These are phyloP conservation scores for Chrysanthemum makinoi DNA, from an alignment of 129 eudicot species.

Conservation along the genomic window DNA sequence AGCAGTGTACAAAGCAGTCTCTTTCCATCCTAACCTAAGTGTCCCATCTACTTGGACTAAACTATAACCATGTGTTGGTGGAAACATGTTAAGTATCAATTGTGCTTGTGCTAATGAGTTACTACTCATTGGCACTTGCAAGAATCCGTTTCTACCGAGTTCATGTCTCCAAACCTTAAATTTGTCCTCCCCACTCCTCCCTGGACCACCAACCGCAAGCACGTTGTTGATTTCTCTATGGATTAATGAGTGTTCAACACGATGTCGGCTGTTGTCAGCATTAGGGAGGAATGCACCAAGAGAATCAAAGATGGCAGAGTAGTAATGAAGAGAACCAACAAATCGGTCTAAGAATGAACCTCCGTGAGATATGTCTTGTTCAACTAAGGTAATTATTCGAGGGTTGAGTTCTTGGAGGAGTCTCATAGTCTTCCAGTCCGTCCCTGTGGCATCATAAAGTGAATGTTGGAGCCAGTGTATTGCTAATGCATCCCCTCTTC, in stretches of 20 bases:
- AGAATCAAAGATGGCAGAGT: conserved; percentile 74
- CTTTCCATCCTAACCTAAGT: conserved; percentile 76
- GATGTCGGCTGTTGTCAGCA: conserved; percentile 54
- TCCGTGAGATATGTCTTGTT: conserved; percentile 69
- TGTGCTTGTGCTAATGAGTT: conserved; percentile 83
- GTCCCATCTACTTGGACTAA: conserved; percentile 66
- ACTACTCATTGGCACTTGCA: conserved; percentile 70
- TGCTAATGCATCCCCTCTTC: conserved; percentile 61
- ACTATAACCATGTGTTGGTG: conserved; percentile 58
- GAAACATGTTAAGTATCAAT: conserved; percentile 68
- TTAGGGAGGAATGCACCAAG: conserved; percentile 53
- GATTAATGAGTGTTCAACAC: conserved; percentile 52
- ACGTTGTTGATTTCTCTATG: conserved; percentile 72
- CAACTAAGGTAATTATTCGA: conserved; percentile 64
- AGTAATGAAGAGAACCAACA: conserved; percentile 75
- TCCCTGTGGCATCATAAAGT: conserved; percentile 72
- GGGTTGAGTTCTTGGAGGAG: conserved; percentile 60
- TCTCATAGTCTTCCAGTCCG: conserved; percentile 78
- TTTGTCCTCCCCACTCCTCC: conserved; percentile 80
- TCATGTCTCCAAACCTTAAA: conserved; percentile 69
- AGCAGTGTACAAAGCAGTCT: conserved; percentile 74
- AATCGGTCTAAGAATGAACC: conserved; percentile 83
- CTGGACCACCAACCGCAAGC: conserved; percentile 77
- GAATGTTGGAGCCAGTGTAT: conserved; percentile 88
- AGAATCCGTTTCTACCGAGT: conserved; percentile 48